A percentile compares a stretch with the other conserved stretches of the same genome.
Evolutionary conservation across 768 basidiomycete genomes (phyloP).

Genomic region (Tricholoma matsutake): DNA sequence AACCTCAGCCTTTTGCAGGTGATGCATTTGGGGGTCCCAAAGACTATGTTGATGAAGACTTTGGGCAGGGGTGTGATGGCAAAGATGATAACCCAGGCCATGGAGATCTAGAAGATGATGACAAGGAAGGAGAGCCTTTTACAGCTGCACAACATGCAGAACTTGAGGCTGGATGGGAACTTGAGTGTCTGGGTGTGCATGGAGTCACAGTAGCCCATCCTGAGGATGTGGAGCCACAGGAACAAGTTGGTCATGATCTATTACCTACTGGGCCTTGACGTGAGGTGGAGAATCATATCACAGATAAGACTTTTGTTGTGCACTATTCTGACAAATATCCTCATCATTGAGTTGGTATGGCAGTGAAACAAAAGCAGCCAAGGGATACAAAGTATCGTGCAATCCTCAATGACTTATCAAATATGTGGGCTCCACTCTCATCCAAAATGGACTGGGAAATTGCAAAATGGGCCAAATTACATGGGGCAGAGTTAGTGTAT

Average conservation of each 20-base stretch:
- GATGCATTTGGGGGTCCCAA: background rate
- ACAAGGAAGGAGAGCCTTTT: too few relatives aligned
- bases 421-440: slow-evolving; percentile 28
- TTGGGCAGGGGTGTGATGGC: background rate
- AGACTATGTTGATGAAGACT: background rate
- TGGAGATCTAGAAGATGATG: too few relatives aligned
- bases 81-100: background rate
- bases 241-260: background rate
- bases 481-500: too few relatives aligned
- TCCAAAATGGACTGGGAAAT: slow-evolving; percentile 38
- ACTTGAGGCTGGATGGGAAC: background rate
- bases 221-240: background rate
- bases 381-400: slow-evolving; percentile 2
- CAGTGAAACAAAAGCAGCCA: background rate
- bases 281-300: background rate
- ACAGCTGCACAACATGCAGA: too few relatives aligned
- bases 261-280: background rate
- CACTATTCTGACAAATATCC: background rate
- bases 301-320: background rate
- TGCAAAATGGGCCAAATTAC: slow-evolving; percentile 37
- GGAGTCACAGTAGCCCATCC: background rate
- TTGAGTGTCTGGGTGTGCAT: background rate
- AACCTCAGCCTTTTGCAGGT: background rate
- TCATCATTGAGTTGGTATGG: background rate
- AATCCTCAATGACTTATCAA: background rate